Conservation (phyloP, 2,329 filamentous ascomycete species). For the Fusarium xyrophilum region DNA sequence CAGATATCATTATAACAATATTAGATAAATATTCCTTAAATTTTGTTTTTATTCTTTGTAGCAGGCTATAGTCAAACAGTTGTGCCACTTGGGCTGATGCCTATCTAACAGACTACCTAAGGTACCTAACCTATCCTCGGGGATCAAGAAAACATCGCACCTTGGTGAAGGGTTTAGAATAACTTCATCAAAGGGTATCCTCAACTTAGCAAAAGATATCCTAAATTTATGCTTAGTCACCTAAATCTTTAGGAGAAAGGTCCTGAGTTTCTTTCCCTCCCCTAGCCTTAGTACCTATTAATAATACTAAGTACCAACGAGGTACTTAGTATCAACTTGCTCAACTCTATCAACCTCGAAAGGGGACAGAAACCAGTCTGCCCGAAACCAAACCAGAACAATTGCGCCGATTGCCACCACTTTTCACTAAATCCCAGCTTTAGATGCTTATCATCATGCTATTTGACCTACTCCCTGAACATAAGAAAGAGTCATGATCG, state of each 20-base stretch:
- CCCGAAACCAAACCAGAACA: slow-evolving; percentile 9
- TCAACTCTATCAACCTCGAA: background rate
- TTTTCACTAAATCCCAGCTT: slow-evolving; percentile 26
- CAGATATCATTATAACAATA: background rate
- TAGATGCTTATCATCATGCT: slow-evolving; percentile 31
- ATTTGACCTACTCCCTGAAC: slow-evolving; percentile 10
- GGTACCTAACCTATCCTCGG: background rate
- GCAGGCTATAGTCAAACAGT: background rate
- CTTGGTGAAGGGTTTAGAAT: background rate
- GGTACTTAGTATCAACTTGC: slow-evolving; percentile 3
- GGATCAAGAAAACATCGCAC: background rate
- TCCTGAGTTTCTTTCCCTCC: background rate
- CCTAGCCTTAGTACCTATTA: background rate
- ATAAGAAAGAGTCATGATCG: slow-evolving; percentile 32
- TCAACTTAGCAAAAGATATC: background rate
- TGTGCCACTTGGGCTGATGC: slow-evolving; percentile 12
- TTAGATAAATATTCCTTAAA: background rate
- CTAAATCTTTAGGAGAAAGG: background rate
- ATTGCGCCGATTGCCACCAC: slow-evolving; percentile 21
- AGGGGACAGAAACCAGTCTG: slow-evolving; percentile 29
- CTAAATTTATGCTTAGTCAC: background rate
- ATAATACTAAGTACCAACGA: background rate
- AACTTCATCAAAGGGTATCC: background rate
- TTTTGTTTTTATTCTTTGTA: background rate
- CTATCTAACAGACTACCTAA: background rate